Conservation (phyloP, 129 eudicot genomes). For the Centella asiatica region DNA sequence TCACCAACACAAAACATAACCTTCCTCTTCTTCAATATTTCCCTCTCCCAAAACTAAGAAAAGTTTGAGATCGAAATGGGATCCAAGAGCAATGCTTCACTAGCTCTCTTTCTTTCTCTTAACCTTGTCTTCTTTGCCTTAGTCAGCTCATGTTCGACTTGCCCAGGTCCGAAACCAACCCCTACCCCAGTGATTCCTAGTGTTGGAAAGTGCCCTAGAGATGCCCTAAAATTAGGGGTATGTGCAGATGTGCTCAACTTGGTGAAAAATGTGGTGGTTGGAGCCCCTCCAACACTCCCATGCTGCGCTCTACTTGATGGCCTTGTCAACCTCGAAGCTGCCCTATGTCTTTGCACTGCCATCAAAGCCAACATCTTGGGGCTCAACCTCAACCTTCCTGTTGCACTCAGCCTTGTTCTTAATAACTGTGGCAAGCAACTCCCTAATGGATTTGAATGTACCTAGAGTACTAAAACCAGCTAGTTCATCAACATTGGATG, state of each 20-base stretch:
- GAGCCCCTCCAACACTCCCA: slow-evolving; percentile 15
- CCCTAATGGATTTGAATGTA: slow-evolving; percentile 43
- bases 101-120: background rate
- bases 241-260: slow-evolving; percentile 7
- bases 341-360: slow-evolving; percentile 66
- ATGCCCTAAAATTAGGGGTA: slow-evolving; percentile 9
- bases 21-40: slow-evolving; percentile 28
- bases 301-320: slow-evolving; percentile 54
- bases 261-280: slow-evolving; percentile 1
- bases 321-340: slow-evolving; percentile 56
- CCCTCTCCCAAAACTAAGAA: background rate
- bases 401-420: slow-evolving; percentile 54
- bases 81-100: background rate
- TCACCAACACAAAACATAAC: slow-evolving; percentile 17
- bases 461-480: slow-evolving; percentile 16
- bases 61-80: background rate
- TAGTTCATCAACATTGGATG: too few species aligned
- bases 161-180: background rate
- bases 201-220: background rate
- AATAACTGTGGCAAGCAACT: slow-evolving; percentile 51
- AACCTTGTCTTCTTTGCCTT: slow-evolving; percentile 1
- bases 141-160: background rate
- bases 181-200: background rate
- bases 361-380: slow-evolving; percentile 59
- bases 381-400: slow-evolving; percentile 46